Conservation (phyloP, 176 grass and related monocot species). For the Oryza coarctata region DNA sequence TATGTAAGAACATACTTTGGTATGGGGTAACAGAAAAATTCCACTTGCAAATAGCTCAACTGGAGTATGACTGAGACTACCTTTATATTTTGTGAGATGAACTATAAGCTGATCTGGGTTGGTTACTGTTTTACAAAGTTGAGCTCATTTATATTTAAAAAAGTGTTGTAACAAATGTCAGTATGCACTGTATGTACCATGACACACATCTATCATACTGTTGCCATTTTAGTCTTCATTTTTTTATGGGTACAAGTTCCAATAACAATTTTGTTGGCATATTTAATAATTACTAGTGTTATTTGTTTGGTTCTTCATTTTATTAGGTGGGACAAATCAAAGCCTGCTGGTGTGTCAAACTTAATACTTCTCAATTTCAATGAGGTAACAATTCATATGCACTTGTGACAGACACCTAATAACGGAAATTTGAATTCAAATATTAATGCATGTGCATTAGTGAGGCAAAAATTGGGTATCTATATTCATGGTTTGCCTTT, state of each 20-base stretch:
- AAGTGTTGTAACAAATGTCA: neutral
- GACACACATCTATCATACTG: neutral
- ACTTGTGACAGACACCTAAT: neutral
- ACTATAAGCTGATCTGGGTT: neutral
- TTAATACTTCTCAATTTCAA: conserved; percentile 91
- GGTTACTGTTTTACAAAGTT: neutral
- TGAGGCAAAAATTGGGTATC: neutral
- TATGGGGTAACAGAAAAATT: neutral
- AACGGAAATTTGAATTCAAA: neutral
- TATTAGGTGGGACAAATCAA: conserved; percentile 88
- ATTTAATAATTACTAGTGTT: neutral
- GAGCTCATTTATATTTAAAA: neutral
- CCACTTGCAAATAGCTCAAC: neutral
- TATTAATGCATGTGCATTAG: neutral
- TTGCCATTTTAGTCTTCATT: neutral
- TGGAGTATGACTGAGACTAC: neutral
- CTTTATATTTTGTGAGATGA: neutral
- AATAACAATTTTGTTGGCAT: neutral
- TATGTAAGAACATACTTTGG: neutral
- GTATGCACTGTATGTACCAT: neutral
- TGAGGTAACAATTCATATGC: conserved; percentile 54
- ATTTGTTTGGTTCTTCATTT: conserved; percentile 13
- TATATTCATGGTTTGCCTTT: conserved; percentile 22
- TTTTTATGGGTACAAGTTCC: neutral
- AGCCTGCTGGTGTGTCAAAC: conserved; percentile 75